phyloP scores from a whole-genome alignment of 108 stramenopile genomes.

The Bacterosira constricta region DNA sequence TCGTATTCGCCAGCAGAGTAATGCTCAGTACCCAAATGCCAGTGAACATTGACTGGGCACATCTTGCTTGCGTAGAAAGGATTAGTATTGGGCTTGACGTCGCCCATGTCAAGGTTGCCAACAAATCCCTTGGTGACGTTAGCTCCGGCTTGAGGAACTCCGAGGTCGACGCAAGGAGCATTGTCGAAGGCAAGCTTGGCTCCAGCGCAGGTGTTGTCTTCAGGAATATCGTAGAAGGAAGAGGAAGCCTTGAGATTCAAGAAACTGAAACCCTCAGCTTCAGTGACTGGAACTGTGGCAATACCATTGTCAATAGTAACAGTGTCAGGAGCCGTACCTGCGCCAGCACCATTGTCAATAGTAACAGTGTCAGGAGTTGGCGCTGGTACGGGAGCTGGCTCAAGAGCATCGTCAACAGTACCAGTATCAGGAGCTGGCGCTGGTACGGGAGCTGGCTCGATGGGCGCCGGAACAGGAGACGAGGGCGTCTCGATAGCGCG shows the following conservation, averaged over 20 bases:
- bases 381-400: too few species aligned
- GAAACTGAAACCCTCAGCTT: too few species aligned
- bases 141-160: constrained; percentile 48
- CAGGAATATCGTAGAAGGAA: constrained; percentile 6
- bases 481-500: neutral
- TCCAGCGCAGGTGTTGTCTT: constrained; percentile 20
- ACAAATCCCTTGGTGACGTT: constrained; percentile 60
- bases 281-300: too few species aligned
- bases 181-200: constrained; percentile 24
- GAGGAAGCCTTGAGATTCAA: constrained; percentile 1
- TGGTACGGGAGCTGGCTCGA: too few species aligned
- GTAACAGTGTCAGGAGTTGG: too few species aligned
- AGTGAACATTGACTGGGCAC: constrained; percentile 81
- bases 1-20: constrained; percentile 65
- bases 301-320: too few species aligned
- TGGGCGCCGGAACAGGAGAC: neutral
- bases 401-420: too few species aligned
- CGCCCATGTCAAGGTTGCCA: constrained; percentile 22
- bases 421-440: neutral
- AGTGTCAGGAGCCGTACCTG: too few species aligned
- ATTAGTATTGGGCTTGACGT: constrained; percentile 45
- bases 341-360: too few species aligned
- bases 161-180: constrained; percentile 27
- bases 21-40: constrained; percentile 81
- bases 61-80: constrained; percentile 42